Base-by-base conservation (phyloP, 139 green algal species). In the Monoraphidium neglectum region DNA sequence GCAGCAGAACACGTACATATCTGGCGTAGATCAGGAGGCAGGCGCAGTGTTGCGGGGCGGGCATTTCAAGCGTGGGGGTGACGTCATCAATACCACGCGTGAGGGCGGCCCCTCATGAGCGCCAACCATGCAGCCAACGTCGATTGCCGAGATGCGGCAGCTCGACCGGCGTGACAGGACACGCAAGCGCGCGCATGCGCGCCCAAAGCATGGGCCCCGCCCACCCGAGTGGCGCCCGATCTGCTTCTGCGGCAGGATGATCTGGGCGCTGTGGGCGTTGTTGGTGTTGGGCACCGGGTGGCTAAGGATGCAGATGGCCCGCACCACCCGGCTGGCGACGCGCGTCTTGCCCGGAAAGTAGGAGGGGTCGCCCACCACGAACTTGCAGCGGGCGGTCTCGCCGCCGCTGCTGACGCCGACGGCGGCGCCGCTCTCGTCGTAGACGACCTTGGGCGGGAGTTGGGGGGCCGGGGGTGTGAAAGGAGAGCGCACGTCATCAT, bases 1-100 rank as follows among this genome's bases (percentile, higher is more conserved):
- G 85, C 91, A 98, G 89, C 92, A 98, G 88, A 99, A 98, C 21
- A 99, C 95, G 84, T 99, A 99, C 56, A 98, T 96, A 89, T 98
- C 95, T 74, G 65, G 24, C 10, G 56, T n/a, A n/a, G n/a, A n/a
- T n/a, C n/a, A n/a, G n/a, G n/a, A n/a, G n/a, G n/a, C n/a, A n/a
- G n/a, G n/a, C n/a, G n/a, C n/a, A n/a, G n/a, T n/a, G n/a, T n/a
- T n/a, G n/a, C n/a, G n/a, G n/a, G n/a, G n/a, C n/a, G n/a, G n/a
- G n/a, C n/a, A n/a, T n/a, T n/a, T n/a, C n/a, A n/a, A n/a, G n/a
- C n/a, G n/a, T n/a, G n/a, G n/a, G n/a, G n/a, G n/a, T n/a, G n/a
- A n/a, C n/a, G n/a, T n/a, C n/a, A n/a, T n/a, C n/a, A n/a, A n/a
- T n/a, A n/a, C n/a, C n/a, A n/a, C n/a, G n/a, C n/a, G n/a, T n/a